Conservation (phyloP, 2,329 filamentous ascomycete species). For the Xylariales sp. region DNA sequence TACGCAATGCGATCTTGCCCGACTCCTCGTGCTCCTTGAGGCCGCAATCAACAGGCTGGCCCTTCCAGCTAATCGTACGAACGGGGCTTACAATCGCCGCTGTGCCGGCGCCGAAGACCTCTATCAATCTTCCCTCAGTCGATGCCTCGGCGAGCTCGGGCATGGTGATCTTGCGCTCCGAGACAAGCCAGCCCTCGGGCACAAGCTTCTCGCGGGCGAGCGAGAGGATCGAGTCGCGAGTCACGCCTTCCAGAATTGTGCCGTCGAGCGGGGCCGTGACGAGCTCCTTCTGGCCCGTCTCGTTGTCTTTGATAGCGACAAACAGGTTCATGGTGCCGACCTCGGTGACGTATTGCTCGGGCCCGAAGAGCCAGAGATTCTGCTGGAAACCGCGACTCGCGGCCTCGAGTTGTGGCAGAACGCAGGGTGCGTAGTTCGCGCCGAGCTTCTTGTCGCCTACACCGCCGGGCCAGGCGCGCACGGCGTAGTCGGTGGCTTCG, state of each 20-base stretch:
- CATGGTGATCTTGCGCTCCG: slow-evolving; percentile 94
- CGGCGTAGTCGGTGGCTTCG: slow-evolving; percentile 95
- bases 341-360: slow-evolving; percentile 95
- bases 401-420: slow-evolving; percentile 94
- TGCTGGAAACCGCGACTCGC: slow-evolving; percentile 94
- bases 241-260: slow-evolving; percentile 95
- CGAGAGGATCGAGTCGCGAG: slow-evolving; percentile 87
- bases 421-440: slow-evolving; percentile 99
- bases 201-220: slow-evolving; percentile 85
- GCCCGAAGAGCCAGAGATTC: slow-evolving; percentile 97
- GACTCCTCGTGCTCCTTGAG: slow-evolving; percentile 85
- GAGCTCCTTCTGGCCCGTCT: slow-evolving; percentile 90
- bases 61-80: slow-evolving; percentile 89
- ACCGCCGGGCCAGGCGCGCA: slow-evolving; percentile 96
- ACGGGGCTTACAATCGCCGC: slow-evolving; percentile 95
- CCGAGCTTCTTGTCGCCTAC: slow-evolving; percentile 98
- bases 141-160: slow-evolving; percentile 83
- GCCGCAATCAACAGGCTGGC: slow-evolving; percentile 83
- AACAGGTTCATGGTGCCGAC: slow-evolving; percentile 99
- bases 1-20: slow-evolving; percentile 82
- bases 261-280: slow-evolving; percentile 96
- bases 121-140: slow-evolving; percentile 84
- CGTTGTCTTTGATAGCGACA: slow-evolving; percentile 83
- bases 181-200: slow-evolving; percentile 88
- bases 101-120: slow-evolving; percentile 94